phyloP scores from a whole-genome alignment of 805 yeast species.

The Blastobotrys chiropterorum region DNA sequence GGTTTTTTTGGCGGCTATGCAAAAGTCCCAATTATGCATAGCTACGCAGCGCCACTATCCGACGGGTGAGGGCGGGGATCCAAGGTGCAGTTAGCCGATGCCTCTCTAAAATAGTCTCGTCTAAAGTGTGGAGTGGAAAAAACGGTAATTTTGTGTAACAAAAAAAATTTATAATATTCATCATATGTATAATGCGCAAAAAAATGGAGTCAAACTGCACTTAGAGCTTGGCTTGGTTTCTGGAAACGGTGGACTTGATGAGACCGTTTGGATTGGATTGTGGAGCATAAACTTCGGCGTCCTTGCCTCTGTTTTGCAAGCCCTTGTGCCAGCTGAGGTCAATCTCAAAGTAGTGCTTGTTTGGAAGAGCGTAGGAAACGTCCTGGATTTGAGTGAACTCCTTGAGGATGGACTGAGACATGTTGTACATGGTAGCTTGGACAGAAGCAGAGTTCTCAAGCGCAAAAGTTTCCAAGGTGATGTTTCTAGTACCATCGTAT shows the following conservation, averaged over 20 bases:
- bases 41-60: no score
- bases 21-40: no score
- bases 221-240: conserved; percentile 27
- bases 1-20: no score
- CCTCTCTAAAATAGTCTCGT: no score
- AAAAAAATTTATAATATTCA: no score
- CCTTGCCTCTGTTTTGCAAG: conserved; percentile 48
- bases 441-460: conserved; percentile 87
- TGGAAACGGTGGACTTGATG: conserved; percentile 82
- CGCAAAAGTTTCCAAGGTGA: conserved; percentile 77
- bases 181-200: no score
- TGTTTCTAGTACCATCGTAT: conserved; percentile 54
- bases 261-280: conserved; percentile 86
- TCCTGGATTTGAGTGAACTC: conserved; percentile 49
- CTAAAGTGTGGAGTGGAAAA: no score
- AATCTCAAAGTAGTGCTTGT: conserved; percentile 82
- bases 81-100: no score
- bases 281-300: conserved; percentile 82
- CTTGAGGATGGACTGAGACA: conserved; percentile 67
- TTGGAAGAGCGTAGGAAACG: conserved; percentile 76
- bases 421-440: conserved; percentile 95
- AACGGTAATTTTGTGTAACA: no score
- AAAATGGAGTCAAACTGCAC: not conserved
- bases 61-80: no score
- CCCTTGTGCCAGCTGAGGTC: conserved; percentile 81